Evolutionary conservation across 805 yeast species (phyloP), one percentile per base, ranked within the genome.

Genomic region (Saccharomycopsis sp.): DNA sequence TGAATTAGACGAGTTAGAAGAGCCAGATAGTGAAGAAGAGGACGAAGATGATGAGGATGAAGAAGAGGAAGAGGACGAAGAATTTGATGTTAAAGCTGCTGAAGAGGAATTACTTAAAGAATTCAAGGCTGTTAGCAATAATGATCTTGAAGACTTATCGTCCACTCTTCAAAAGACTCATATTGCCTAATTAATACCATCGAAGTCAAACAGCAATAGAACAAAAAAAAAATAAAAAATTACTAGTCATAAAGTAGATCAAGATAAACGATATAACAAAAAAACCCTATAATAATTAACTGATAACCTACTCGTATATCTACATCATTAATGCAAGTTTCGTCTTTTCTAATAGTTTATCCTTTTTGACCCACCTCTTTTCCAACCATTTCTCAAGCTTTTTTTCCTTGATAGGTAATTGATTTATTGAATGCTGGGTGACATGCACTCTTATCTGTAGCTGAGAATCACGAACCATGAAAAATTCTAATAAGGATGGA

Each of bases 1-100:
- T 67, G 99, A 94, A 69, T 78, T 94, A 54, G 98, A 93, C 66
- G 99, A 94, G 66, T 81, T 94, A 74, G 99, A 93, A 75, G 97
- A 90, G 71, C 77, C 77, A 25, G 86, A 78, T 54, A 78, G 72
- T 34, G 79, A 79, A 54, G 89, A 81, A 52, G 86, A 80, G 53
- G 89, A 82, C 54, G 80, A 75, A 29, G 76, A 73, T 20, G 76
- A 69, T 8, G 76, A 72, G 3, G 76, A 72, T 20, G 72, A 68
- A 2, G 75, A 72, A 25, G 73, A 70, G 5, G 73, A 71, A 25
- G 75, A 72, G 41, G 74, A 68, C 14, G 72, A 72, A 51, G 72
- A 68, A 29, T 72, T 84, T 64, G 79, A 78, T 34, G 73, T 70
- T 12, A 72, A 64, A 58, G 67, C 70, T 22, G 68, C 76, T 20